Evolutionary conservation across 805 yeast genomes (phyloP), one percentile per base, ranked within the genome.

Genomic region (Jamesozyma piceae): DNA sequence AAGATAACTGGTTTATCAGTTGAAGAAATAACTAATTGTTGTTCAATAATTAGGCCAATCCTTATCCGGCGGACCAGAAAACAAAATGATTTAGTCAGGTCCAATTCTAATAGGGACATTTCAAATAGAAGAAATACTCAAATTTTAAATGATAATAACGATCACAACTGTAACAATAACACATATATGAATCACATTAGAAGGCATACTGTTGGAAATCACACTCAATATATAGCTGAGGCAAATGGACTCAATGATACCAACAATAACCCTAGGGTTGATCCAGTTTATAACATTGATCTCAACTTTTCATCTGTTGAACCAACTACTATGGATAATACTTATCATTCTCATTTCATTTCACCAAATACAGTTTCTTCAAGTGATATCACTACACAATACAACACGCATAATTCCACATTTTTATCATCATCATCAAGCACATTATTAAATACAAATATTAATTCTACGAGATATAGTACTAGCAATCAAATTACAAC

Each of bases 11-110:
- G 62, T 2, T 36, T 57, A 21, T 34, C 56, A 6, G 37, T 44
- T 18, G 46, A 43, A 17, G 60, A 57, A 33, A 38, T 57, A 10
- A 45, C 43, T 13, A 48, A 52, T 41, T 55, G 60, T 42, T 50
- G 57, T 31, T 50, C 53, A 5, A 50, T 57, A 13, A 55, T 57
- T n/a, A 49, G 61, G 32, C 50, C 56, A 4, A 43, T 56, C 0
- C 34, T 54, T 2, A 44, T 49, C 13, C 48, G 53, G 35, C 49
- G 50, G 39, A 42, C 46, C 37, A 44, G 52, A 36, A 35, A 40
- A 21, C 55, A 48, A 32, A 38, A 38, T 13, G 41, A 40, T 34
- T 28, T 26, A 13, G 19, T 41, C n/a, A 38, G 45, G 40, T 35
- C 40, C 11, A n/a, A 24, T n/a, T 20, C 17, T n/a, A 35, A n/a